phyloP scores from a whole-genome alignment of 305 asterid genomes.

The Fraxinus floribunda region DNA sequence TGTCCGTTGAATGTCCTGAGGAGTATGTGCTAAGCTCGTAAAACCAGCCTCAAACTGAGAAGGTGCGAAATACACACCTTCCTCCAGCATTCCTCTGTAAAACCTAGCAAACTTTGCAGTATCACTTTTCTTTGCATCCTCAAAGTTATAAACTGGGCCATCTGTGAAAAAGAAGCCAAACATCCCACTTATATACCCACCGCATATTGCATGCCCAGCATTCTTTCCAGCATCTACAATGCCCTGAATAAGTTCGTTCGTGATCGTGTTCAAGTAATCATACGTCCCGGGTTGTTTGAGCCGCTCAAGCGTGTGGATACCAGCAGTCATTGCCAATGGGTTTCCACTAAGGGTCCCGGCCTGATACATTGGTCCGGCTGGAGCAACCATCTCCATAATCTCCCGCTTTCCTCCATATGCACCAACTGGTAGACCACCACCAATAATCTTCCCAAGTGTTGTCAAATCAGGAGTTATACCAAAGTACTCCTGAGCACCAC shows the following conservation, averaged over 20 bases:
- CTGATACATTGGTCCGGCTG: constrained; percentile 97
- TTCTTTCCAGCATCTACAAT: constrained; percentile 78
- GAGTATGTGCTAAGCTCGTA: constrained; percentile 78
- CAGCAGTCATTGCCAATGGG: constrained; percentile 99
- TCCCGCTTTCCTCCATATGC: constrained; percentile 97
- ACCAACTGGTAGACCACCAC: constrained; percentile 98
- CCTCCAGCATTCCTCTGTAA: constrained; percentile 83
- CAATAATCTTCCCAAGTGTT: constrained; percentile 91
- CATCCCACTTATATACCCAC: constrained; percentile 85
- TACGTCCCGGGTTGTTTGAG: constrained; percentile 67
- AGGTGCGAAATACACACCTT: constrained; percentile 92
- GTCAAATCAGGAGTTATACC: constrained; percentile 93
- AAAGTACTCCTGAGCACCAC: constrained; percentile 97
- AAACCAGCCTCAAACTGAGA: constrained; percentile 99
- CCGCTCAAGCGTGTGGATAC: constrained; percentile 89
- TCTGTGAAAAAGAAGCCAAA: constrained; percentile 90
- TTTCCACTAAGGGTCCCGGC: constrained; percentile 97
- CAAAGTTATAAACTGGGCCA: constrained; percentile 77
- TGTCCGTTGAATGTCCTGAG: constrained; percentile 74
- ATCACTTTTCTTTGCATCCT: constrained; percentile 91
- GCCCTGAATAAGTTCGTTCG: constrained; percentile 66
- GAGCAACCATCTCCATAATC: constrained; percentile 99
- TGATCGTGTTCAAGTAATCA: constrained; percentile 70
- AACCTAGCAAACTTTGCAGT: constrained; percentile 75
- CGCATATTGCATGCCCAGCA: constrained; percentile 84